These are phyloP conservation scores for Talaromyces sp. DNA, from an alignment of 2,329 filamentous ascomycete genomes.

Conservation along the genomic window DNA sequence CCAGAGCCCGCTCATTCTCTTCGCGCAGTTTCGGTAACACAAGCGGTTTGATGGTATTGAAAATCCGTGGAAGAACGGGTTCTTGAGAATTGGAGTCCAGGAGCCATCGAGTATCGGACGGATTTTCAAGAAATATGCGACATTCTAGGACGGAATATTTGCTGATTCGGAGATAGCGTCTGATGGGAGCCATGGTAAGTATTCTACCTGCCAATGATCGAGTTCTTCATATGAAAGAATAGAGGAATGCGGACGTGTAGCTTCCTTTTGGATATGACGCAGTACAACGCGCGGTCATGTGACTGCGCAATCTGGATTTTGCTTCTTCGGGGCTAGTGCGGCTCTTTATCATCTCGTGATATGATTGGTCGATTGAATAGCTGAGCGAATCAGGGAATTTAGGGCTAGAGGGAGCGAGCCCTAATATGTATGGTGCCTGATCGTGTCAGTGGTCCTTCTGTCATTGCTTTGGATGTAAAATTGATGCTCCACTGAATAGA, in stretches of 20 bases:
- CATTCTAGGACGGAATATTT: constrained; percentile 95
- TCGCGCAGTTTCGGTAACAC: constrained; percentile 89
- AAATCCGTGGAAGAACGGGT: constrained; percentile 65
- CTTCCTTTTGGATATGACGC: background rate
- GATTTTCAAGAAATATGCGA: constrained; percentile 91
- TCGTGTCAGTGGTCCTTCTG: too few relatives aligned
- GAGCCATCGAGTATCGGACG: constrained; percentile 75
- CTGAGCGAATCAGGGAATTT: too few relatives aligned
- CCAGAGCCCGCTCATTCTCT: constrained; percentile 59
- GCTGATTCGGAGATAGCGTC: constrained; percentile 84
- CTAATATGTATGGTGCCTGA: too few relatives aligned
- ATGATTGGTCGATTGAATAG: background rate
- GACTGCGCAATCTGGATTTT: background rate
- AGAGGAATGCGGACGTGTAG: too few relatives aligned
- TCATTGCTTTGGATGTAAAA: too few relatives aligned
- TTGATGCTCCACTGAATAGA: too few relatives aligned
- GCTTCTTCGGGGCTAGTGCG: background rate
- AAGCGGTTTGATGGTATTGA: constrained; percentile 75
- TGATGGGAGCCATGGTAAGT: constrained; percentile 74
- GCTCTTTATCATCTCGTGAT: background rate
- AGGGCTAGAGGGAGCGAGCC: background rate
- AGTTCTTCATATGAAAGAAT: background rate
- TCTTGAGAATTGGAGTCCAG: constrained; percentile 72
- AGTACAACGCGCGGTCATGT: constrained; percentile 4
- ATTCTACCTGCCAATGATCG: background rate